Percentiles rank a stretch among this genome's conserved stretches.
Evolutionary conservation across 441 rosid species (phyloP).

Genomic region (Populus hybrid): DNA sequence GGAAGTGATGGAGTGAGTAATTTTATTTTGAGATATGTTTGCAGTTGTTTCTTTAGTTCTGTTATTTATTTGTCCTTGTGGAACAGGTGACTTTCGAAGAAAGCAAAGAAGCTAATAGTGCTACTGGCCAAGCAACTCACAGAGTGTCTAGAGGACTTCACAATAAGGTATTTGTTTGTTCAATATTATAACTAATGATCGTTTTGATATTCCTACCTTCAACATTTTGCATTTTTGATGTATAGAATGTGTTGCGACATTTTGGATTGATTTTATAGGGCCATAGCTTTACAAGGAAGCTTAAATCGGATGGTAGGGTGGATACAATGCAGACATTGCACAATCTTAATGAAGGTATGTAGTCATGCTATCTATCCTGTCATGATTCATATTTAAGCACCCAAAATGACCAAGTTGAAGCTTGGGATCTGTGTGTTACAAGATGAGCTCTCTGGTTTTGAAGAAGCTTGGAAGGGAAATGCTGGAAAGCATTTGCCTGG

Average conservation of each 20-base stretch:
- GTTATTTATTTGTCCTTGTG: neutral
- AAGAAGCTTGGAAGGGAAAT: slow-evolving; percentile 66
- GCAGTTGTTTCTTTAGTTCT: neutral
- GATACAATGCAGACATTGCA: slow-evolving; percentile 73
- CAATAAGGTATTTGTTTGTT: slow-evolving; percentile 43
- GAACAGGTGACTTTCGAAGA: slow-evolving; percentile 71
- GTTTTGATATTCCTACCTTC: neutral
- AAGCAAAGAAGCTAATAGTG: slow-evolving; percentile 76
- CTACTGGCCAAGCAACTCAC: slow-evolving; percentile 66
- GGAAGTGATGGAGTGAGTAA: slow-evolving; percentile 90
- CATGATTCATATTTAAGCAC: neutral
- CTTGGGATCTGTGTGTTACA: slow-evolving; percentile 6
- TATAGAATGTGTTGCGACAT: neutral
- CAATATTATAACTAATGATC: neutral
- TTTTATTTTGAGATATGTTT: neutral
- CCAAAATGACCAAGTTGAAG: neutral
- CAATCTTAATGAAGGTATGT: slow-evolving; percentile 69
- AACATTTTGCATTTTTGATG: neutral
- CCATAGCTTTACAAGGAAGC: slow-evolving; percentile 62
- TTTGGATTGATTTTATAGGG: slow-evolving; percentile 44
- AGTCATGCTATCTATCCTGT: neutral
- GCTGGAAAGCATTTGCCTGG: slow-evolving; percentile 61
- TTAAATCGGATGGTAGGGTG: slow-evolving; percentile 76
- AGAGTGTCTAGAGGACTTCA: slow-evolving; percentile 63
- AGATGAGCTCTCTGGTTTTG: slow-evolving; percentile 73